phyloP scores from a whole-genome alignment of 306 rosid species.

The Medicago lupulina region DNA sequence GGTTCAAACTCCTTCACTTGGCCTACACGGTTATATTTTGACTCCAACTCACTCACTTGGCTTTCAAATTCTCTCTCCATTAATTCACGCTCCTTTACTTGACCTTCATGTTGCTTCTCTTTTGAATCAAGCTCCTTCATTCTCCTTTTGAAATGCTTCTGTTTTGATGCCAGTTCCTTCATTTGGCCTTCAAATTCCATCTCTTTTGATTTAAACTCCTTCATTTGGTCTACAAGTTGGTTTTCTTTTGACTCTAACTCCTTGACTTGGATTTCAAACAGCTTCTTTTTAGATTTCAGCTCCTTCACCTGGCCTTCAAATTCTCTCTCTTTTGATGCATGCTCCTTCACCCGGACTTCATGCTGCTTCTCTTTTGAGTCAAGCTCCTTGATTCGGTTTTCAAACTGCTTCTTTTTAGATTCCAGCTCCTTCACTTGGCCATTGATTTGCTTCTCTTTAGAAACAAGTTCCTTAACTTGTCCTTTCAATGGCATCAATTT shows the following conservation, averaged over 20 bases:
- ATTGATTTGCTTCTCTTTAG: background rate
- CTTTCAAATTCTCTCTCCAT: background rate
- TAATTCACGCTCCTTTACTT: background rate
- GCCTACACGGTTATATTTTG: background rate
- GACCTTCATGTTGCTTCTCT: background rate
- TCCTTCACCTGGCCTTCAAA: background rate
- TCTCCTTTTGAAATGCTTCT: constrained; percentile 14
- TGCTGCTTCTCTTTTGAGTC: background rate
- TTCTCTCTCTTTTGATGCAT: background rate
- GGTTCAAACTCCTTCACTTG: background rate
- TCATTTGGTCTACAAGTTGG: background rate
- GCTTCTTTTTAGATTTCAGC: background rate
- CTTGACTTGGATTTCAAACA: background rate
- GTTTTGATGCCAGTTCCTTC: constrained; percentile 18
- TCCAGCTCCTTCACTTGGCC: background rate
- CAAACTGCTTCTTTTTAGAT: background rate
- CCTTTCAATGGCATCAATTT: too few relatives aligned
- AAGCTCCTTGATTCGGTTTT: background rate
- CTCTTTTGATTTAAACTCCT: background rate
- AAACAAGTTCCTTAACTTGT: background rate
- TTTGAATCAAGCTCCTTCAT: background rate
- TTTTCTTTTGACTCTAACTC: background rate
- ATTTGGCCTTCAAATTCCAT: background rate
- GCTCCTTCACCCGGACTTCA: background rate
- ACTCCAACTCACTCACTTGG: background rate